Evolutionary conservation across 2,329 filamentous ascomycete species (phyloP).

Genomic region (Calonectria henricotiae): DNA sequence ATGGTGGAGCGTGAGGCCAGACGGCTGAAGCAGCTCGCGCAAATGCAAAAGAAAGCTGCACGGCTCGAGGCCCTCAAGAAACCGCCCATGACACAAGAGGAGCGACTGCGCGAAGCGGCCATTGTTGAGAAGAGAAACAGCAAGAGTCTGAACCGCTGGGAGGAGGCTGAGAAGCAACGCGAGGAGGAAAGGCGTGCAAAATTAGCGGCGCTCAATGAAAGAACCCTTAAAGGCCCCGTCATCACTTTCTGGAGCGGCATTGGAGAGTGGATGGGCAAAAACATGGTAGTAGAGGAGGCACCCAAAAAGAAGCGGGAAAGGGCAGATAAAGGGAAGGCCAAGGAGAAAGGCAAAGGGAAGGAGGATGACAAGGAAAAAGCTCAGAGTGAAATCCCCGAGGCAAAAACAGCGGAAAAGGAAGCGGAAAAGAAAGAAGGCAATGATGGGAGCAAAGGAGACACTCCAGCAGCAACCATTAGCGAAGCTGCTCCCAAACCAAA

Average conservation of each 20-base stretch:
- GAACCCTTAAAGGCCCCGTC: conserved; percentile 89
- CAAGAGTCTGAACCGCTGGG: conserved; percentile 94
- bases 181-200: conserved; percentile 87
- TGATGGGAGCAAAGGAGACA: conserved; percentile 24
- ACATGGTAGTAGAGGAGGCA: conserved; percentile 76
- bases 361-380: conserved; percentile 50
- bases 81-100: conserved; percentile 87
- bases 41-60: conserved; percentile 79
- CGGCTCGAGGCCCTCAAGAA: conserved; percentile 83
- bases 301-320: conserved; percentile 72
- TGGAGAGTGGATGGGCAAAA: conserved; percentile 83
- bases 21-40: conserved; percentile 79
- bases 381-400: conserved; percentile 33
- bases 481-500: conserved; percentile 33
- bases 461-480: conserved; percentile 10
- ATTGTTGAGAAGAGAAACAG: conserved; percentile 88
- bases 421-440: conserved; percentile 27
- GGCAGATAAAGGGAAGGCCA: conserved; percentile 56
- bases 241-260: conserved; percentile 96
- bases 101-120: conserved; percentile 87
- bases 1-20: conserved; percentile 82
- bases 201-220: conserved; percentile 89
- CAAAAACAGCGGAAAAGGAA: conserved; percentile 39
- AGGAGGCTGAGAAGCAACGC: conserved; percentile 90
- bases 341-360: conserved; percentile 48